A percentile compares a stretch with the other conserved stretches of the same genome.
Conservation (phyloP, 2,329 filamentous ascomycete genomes). For the Aspergillus sp. region DNA sequence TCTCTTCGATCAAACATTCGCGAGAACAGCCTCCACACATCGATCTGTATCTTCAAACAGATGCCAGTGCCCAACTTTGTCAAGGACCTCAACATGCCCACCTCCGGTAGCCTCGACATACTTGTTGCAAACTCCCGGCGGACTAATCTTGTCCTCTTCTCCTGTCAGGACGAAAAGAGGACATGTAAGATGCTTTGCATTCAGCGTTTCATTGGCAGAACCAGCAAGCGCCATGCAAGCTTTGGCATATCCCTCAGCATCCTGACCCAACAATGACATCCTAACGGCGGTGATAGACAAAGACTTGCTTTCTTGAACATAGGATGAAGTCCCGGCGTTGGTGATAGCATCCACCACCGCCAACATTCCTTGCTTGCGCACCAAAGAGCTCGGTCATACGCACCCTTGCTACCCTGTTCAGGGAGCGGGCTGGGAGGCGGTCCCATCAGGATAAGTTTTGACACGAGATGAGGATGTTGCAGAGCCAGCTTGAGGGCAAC, state of each 20-base stretch:
- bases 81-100: slow-evolving; percentile 26
- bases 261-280: slow-evolving; percentile 46
- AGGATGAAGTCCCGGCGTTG: slow-evolving; percentile 25
- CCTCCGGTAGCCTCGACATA: slow-evolving; percentile 18
- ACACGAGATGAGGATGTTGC: slow-evolving; percentile 39
- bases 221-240: slow-evolving; percentile 49
- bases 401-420: too few species aligned
- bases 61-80: slow-evolving; percentile 51
- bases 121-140: slow-evolving; percentile 34
- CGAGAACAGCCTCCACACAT: too few species aligned
- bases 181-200: slow-evolving; percentile 24
- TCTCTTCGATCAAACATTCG: too few species aligned
- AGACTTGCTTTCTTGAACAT: slow-evolving; percentile 36
- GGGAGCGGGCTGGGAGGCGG: slow-evolving; percentile 49
- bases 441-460: slow-evolving; percentile 48
- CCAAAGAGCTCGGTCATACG: slow-evolving; percentile 34
- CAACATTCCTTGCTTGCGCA: slow-evolving; percentile 45
- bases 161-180: slow-evolving; percentile 46
- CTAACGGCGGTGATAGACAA: slow-evolving; percentile 43
- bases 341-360: slow-evolving; percentile 42
- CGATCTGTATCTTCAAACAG: slow-evolving; percentile 43
- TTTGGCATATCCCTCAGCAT: slow-evolving; percentile 56
- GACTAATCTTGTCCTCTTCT: slow-evolving; percentile 44
- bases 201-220: slow-evolving; percentile 26
- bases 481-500: slow-evolving; percentile 45